Evolutionary conservation across 106 monocot species (phyloP).

Genomic region (Dendrobium catenatum): DNA sequence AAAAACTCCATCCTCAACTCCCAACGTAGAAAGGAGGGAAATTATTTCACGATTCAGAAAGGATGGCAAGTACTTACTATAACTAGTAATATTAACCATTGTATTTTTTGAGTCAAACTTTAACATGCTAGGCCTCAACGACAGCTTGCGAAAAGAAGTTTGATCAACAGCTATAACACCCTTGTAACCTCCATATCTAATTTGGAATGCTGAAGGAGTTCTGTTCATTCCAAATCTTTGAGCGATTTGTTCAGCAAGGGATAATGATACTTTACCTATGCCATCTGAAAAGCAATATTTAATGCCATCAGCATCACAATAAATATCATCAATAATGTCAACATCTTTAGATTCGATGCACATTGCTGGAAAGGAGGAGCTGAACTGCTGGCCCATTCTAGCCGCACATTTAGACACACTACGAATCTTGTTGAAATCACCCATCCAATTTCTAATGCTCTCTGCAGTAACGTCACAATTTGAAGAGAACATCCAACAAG

Average conservation of each 20-base stretch:
- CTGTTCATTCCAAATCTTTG: slow-evolving; percentile 40
- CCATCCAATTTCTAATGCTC: slow-evolving; percentile 89
- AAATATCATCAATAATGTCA: slow-evolving; percentile 66
- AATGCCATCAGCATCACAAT: slow-evolving; percentile 46
- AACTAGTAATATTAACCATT: slow-evolving; percentile 73
- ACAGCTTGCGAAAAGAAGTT: slow-evolving; percentile 63
- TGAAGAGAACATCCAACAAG: slow-evolving; percentile 99
- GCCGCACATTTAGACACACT: slow-evolving; percentile 95
- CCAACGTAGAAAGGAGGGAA: slow-evolving; percentile 72
- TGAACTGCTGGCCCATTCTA: slow-evolving; percentile 98
- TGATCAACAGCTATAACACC: slow-evolving; percentile 79
- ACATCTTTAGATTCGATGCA: slow-evolving; percentile 44
- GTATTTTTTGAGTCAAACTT: slow-evolving; percentile 81
- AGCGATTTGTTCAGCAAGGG: slow-evolving; percentile 70
- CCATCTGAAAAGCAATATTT: slow-evolving; percentile 97
- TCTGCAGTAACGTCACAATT: slow-evolving; percentile 42
- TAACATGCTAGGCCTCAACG: slow-evolving; percentile 81
- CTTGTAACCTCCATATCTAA: slow-evolving; percentile 97
- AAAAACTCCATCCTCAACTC: slow-evolving; percentile 60
- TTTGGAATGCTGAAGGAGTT: slow-evolving; percentile 91
- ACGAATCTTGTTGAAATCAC: slow-evolving; percentile 59
- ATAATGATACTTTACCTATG: slow-evolving; percentile 79
- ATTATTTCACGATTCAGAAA: slow-evolving; percentile 93
- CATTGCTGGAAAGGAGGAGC: slow-evolving; percentile 69
- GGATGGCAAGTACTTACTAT: slow-evolving; percentile 64